Base-by-base conservation (phyloP, 139 green algal species). In the Chlamydomonas incerta region DNA sequence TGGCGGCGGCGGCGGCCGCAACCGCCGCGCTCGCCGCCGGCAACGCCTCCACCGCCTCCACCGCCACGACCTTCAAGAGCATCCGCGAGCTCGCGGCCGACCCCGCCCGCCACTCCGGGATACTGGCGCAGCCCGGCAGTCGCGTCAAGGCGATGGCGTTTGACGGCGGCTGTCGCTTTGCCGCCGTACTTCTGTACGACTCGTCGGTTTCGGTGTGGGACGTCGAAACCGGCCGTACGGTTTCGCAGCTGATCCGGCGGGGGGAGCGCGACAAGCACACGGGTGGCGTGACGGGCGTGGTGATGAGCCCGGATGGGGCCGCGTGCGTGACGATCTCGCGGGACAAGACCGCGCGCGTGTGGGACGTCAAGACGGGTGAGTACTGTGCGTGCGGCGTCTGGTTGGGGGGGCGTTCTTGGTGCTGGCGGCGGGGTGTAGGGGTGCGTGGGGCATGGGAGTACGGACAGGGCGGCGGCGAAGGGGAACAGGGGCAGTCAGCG, bases 101-200 rank as follows among this genome's bases (percentile, higher is more conserved):
- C 8, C 41, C 41, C 41, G 41, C 41, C 41, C 41, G 41, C 41
- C 41, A 50, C 6, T 50, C 41, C 6, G 41, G 41, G 13, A 71
- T 90, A 35, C 70, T 69, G 13, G 83, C 90, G n/a, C 90, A 96
- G 67, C 84, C 74, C 28, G 85, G 91, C 57, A 92, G 87, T 1
- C 89, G 94, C 50, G 85, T 91, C 37, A 94, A 94, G 83, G 87
- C 74, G 65, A 90, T 95, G 68, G 88, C 92, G 14, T 81, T 95
- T 28, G 87, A 92, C 68, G 88, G 86, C 46, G n/a, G 34, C 2
- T 41, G 33, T 8, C 33, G 52, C 5, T 47, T 47, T 0, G 80
- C 72, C 13, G 91, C 85, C 0, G 47, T 92, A 24, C 80, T 92
- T 62, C 91, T 94, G 6, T 94, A 88, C 60, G 95, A 98, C 81